Evolutionary conservation across 805 yeast species (phyloP).

Genomic region (Saccharomyces jurei): DNA sequence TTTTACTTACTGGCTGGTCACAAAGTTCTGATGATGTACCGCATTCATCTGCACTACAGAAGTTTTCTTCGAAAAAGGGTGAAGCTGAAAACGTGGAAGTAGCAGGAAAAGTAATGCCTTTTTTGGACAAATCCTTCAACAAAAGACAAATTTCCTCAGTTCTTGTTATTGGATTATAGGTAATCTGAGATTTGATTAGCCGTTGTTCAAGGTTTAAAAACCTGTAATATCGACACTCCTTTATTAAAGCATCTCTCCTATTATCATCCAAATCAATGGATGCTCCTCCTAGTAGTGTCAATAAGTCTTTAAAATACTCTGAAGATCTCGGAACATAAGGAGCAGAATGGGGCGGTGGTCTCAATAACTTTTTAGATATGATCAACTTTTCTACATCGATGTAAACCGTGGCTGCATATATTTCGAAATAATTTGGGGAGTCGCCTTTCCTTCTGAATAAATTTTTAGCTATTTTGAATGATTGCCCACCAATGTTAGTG

Average conservation of each 20-base stretch:
- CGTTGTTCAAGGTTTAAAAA: conserved; percentile 68
- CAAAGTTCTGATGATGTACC: neutral
- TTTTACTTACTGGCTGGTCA: conserved; percentile 12
- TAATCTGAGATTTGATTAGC: conserved; percentile 44
- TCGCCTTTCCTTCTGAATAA: conserved; percentile 58
- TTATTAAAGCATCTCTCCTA: conserved; percentile 49
- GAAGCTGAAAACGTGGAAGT: neutral
- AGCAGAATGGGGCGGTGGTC: conserved; percentile 75
- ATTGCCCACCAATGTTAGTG: conserved; percentile 48
- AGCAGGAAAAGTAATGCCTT: conserved; percentile 27
- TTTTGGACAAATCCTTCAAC: conserved; percentile 38
- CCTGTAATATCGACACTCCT: conserved; percentile 72
- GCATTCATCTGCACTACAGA: neutral
- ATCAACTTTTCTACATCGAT: conserved; percentile 40
- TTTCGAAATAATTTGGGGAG: conserved; percentile 65
- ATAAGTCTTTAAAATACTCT: conserved; percentile 43
- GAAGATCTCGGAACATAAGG: conserved; percentile 46
- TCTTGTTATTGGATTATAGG: conserved; percentile 43
- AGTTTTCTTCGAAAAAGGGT: neutral
- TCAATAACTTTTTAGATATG: conserved; percentile 37
- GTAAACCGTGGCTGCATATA: conserved; percentile 47
- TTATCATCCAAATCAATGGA: conserved; percentile 41
- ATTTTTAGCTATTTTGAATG: conserved; percentile 51
- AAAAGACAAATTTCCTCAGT: conserved; percentile 51
- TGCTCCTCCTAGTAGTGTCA: conserved; percentile 51